phyloP scores from a whole-genome alignment of 768 basidiomycete genomes.

The Tulasnella sp. region DNA sequence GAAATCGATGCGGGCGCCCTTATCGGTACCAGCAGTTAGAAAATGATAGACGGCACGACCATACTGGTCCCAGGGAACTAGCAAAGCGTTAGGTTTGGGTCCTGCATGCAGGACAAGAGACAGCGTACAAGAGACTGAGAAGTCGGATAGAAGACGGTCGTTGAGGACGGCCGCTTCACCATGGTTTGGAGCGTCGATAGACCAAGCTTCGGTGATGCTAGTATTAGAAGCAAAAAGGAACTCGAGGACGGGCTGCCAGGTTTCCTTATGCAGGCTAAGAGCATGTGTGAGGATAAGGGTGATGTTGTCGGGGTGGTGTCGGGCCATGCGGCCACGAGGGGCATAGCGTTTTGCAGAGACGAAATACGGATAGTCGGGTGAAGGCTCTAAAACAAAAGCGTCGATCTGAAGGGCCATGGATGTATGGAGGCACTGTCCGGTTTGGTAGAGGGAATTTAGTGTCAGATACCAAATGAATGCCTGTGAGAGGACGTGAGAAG shows the following conservation, averaged over 20 bases:
- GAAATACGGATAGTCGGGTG: neutral
- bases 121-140: too few species aligned
- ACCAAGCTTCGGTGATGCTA: slow-evolving; percentile 8
- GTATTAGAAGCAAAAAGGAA: neutral
- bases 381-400: neutral
- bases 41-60: slow-evolving; percentile 7
- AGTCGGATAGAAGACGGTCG: too few species aligned
- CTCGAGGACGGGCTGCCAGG: neutral
- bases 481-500: too few species aligned
- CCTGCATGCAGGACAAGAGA: too few species aligned
- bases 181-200: slow-evolving; percentile 11
- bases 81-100: too few species aligned
- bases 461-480: too few species aligned
- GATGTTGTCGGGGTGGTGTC: neutral
- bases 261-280: slow-evolving; percentile 9
- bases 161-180: slow-evolving; percentile 13
- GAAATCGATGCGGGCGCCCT: neutral
- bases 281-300: slow-evolving; percentile 12
- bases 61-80: slow-evolving; percentile 14
- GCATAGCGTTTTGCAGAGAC: slow-evolving; percentile 12
- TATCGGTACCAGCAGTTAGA: neutral
- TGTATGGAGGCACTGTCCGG: too few species aligned
- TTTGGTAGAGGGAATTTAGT: too few species aligned
- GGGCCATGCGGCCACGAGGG: neutral
- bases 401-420: neutral